phyloP scores from a whole-genome alignment of 2,329 filamentous ascomycete genomes.

The Colletotrichum truncatum region DNA sequence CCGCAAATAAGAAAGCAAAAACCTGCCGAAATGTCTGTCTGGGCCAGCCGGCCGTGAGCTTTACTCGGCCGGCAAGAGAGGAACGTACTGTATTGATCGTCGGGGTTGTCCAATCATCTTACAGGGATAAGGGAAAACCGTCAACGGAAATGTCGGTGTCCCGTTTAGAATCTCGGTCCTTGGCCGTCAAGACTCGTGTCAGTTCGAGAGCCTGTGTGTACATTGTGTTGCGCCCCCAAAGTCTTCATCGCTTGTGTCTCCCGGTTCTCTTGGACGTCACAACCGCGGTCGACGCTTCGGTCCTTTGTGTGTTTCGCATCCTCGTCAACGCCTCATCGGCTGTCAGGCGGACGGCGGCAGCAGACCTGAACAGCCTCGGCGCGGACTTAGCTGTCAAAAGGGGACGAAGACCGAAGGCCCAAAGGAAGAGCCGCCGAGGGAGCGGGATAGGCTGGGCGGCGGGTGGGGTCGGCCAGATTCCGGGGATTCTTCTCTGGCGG shows the following conservation, averaged over 20 bases:
- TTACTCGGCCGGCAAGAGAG: not conserved
- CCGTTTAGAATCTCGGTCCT: constrained; percentile 4
- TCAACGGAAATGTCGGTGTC: constrained; percentile 21
- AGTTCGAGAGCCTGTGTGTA: not conserved
- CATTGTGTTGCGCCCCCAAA: not conserved
- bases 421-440: not conserved
- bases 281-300: not conserved
- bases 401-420: not conserved
- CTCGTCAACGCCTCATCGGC: constrained; percentile 3
- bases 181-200: not conserved
- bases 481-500: constrained; percentile 18
- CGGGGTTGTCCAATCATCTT: constrained; percentile 25
- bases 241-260: constrained; percentile 5
- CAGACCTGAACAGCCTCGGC: constrained; percentile 22
- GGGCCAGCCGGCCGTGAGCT: not conserved
- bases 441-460: not conserved
- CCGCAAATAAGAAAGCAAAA: not conserved
- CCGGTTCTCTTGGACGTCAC: constrained; percentile 4
- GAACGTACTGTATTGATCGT: not conserved
- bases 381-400: constrained; percentile 20
- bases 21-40: not conserved
- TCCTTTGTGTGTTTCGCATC: constrained; percentile 16
- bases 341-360: not conserved
- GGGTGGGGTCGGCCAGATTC: constrained; percentile 28
- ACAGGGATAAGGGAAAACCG: constrained; percentile 19